Evolutionary conservation across 2,329 filamentous ascomycete genomes (phyloP), one percentile per base, ranked within the genome.

Genomic region (Colletotrichum sp.): DNA sequence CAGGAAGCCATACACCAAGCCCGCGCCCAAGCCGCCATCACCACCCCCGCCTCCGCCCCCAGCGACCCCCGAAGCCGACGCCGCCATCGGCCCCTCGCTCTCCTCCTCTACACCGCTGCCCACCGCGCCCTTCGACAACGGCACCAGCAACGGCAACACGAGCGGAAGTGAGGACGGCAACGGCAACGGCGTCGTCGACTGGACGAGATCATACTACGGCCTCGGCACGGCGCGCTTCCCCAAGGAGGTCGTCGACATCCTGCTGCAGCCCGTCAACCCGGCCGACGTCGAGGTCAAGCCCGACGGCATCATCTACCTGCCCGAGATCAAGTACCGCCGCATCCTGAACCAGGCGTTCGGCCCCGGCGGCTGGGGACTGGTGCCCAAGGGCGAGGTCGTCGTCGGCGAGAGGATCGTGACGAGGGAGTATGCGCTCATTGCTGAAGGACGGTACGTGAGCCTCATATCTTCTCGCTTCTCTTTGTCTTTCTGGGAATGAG

Each of bases 211-310:
- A 16, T 98, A 93, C 87, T 93, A 96, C 84, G 95, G 95, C 15
- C 91, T 98, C 22, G 94, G 93, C 44, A 89, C 90, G 1, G 87
- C 88, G 39, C 90, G 95, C 0, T 98, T 98, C 84, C 88, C 92
- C 5, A 86, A 91, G 61, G 93, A 96, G 84, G 91, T 93, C 69
- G 90, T 91, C 12, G 89, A 92, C 19, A 89, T 95, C 25, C 89
- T 98, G 63, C 90, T 94, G 77, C 88, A 91, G 72, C 92, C 93
- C 3, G 83, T 98, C 15, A 87, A 92, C 70, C 86, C 90, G 1
- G 90, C 93, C 64, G 96, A 98, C 85, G 93, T 99, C 71, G 97
- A 99, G 88, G 94, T 99, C 83, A 99, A 99, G 88, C 96, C 97
- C 36, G 97, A 99, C 86, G 97, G 97, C 39, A 96, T 99, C 79